Conservation (phyloP, 176 grass and related monocot genomes). For the Oryza officinalis region DNA sequence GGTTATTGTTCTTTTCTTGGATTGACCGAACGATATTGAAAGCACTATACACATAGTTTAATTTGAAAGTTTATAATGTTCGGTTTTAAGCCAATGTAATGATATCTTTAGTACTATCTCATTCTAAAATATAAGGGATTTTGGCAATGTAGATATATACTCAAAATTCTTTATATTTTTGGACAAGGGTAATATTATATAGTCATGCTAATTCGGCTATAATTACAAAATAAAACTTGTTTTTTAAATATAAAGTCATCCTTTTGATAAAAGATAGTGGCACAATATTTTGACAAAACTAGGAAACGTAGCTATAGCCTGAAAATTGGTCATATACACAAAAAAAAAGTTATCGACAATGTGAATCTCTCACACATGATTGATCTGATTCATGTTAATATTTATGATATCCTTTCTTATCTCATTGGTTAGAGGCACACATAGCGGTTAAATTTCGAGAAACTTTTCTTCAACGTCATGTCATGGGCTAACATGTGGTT, state of each 20-base stretch:
- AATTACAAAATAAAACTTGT: not conserved
- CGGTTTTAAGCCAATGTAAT: too few species aligned
- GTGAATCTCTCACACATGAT: constrained; percentile 16
- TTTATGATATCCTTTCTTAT: constrained; percentile 37
- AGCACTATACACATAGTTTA: too few species aligned
- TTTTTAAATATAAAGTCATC: not conserved
- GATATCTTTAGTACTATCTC: too few species aligned
- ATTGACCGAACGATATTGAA: too few species aligned
- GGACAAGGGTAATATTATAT: too few species aligned
- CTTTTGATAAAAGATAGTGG: not conserved
- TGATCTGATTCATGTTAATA: not conserved
- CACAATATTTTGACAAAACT: not conserved
- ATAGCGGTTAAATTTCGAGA: not conserved
- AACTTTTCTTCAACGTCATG: not conserved
- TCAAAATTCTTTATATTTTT: too few species aligned
- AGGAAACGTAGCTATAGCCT: not conserved
- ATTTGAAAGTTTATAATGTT: too few species aligned
- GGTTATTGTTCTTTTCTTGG: too few species aligned
- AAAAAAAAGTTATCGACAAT: not conserved
- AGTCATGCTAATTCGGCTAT: too few species aligned
- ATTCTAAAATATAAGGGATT: too few species aligned
- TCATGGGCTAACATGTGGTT: not conserved
- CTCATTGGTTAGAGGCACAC: not conserved
- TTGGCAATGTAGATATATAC: too few species aligned
- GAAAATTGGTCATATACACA: not conserved